These are phyloP conservation scores for Odontarrhena argentea DNA, from an alignment of 345 rosid genomes.

Conservation along the genomic window DNA sequence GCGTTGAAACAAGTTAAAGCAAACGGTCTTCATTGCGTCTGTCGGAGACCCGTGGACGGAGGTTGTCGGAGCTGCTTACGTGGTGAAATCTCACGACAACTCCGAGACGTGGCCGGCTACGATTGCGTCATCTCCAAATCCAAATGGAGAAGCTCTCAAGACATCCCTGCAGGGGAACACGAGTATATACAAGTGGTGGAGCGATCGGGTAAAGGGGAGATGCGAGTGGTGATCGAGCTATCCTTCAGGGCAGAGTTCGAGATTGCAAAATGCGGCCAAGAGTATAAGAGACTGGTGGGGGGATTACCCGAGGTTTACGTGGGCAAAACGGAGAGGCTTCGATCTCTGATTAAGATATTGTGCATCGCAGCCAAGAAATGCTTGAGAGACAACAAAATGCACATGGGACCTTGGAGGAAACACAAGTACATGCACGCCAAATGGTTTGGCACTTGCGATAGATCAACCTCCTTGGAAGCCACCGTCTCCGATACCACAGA, in stretches of 20 bases:
- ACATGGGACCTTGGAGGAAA: conserved; percentile 92
- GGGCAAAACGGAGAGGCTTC: conserved; percentile 74
- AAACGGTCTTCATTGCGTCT: conserved; percentile 48
- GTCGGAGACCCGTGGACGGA: conserved; percentile 50
- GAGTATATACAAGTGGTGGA: conserved; percentile 67
- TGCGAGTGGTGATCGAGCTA: conserved; percentile 67
- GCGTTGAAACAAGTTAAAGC: conserved; percentile 49
- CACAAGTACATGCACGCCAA: conserved; percentile 87
- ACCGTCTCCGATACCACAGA: conserved; percentile 38
- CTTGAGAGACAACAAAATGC: conserved; percentile 85
- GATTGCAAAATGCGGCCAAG: conserved; percentile 72
- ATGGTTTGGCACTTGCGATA: conserved; percentile 69
- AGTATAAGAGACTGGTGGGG: conserved; percentile 54
- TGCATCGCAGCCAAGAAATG: conserved; percentile 70
- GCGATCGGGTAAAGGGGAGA: conserved; percentile 48
- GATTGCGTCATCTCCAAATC: conserved; percentile 69
- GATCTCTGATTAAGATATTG: conserved; percentile 61
- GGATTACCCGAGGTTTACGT: conserved; percentile 69
- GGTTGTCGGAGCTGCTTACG: conserved; percentile 66
- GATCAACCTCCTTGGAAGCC: conserved; percentile 34
- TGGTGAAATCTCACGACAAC: conserved; percentile 53
- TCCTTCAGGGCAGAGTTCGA: conserved; percentile 78
- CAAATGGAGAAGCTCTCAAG: conserved; percentile 73
- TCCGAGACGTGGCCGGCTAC: conserved; percentile 55
- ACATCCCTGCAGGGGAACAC: conserved; percentile 76